Evolutionary conservation across 768 basidiomycete species (phyloP).

Genomic region (Pleurotus citrinopileatus): DNA sequence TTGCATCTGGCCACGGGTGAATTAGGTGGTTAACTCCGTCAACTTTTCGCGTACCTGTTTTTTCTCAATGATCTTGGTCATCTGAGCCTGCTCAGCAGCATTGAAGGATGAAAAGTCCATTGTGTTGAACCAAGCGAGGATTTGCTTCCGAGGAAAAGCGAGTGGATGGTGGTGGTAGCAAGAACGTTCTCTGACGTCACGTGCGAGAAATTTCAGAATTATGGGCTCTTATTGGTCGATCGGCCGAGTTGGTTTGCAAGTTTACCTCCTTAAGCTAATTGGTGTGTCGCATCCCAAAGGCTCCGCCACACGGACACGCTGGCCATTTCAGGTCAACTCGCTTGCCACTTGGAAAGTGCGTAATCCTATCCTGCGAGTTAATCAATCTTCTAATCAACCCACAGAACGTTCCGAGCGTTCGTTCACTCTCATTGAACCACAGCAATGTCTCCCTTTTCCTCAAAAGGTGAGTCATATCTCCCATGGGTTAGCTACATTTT

Average conservation of each 20-base stretch:
- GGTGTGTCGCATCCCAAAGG: background rate
- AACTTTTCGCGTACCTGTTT: slow-evolving; percentile 71
- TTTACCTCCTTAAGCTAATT: background rate
- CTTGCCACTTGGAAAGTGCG: background rate
- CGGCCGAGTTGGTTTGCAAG: background rate
- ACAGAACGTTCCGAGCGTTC: slow-evolving; percentile 1
- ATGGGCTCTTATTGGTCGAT: slow-evolving; percentile 8
- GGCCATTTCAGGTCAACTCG: background rate
- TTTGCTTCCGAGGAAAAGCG: slow-evolving; percentile 12
- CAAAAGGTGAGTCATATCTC: slow-evolving; percentile 9
- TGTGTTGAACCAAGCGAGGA: slow-evolving; percentile 12
- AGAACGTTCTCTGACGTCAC: slow-evolving; percentile 10
- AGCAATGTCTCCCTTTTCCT: slow-evolving; percentile 3
- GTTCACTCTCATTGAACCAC: background rate
- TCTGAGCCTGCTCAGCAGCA: slow-evolving; percentile 91
- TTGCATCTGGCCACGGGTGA: slow-evolving; percentile 71
- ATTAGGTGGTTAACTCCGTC: slow-evolving; percentile 1
- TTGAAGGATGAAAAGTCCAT: slow-evolving; percentile 96
- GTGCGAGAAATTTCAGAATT: background rate
- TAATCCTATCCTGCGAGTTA: background rate
- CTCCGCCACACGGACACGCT: background rate
- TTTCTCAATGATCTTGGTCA: slow-evolving; percentile 93
- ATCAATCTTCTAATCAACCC: slow-evolving; percentile 1
- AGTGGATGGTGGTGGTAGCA: slow-evolving; percentile 12
- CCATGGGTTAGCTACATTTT: slow-evolving; percentile 8